Conservation (phyloP, 345 rosid species). For the Barbarea vulgaris region DNA sequence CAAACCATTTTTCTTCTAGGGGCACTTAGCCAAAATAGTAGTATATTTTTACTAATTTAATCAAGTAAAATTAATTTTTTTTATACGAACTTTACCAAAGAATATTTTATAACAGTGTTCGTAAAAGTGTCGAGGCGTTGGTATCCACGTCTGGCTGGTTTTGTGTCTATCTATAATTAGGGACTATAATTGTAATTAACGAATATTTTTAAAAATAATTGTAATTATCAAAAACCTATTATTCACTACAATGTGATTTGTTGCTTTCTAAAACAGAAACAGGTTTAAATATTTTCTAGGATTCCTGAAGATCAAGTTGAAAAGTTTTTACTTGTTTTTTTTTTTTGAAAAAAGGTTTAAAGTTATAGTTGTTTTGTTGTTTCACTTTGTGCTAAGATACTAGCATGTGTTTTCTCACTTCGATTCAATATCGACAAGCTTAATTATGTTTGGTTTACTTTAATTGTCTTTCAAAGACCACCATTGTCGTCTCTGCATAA, state of each 20-base stretch:
- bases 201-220: no score
- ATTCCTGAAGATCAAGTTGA: background rate
- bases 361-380: no score
- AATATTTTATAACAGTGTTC: background rate
- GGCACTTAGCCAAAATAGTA: conserved; percentile 4
- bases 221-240: no score
- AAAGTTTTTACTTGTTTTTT: background rate
- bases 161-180: background rate
- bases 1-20: background rate
- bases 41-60: background rate
- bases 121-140: conserved; percentile 13
- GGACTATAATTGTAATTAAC: background rate
- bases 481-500: no score
- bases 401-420: background rate
- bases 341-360: no score
- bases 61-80: background rate
- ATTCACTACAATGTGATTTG: no score
- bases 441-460: background rate
- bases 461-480: no score
- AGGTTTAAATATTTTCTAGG: background rate
- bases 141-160: conserved; percentile 13
- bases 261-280: background rate
- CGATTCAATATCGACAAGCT: background rate
- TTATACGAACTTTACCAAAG: background rate
- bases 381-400: background rate